These are phyloP conservation scores for Stereum hirsutum DNA, from an alignment of 1,284 basidiomycete genomes.

Conservation along the genomic window DNA sequence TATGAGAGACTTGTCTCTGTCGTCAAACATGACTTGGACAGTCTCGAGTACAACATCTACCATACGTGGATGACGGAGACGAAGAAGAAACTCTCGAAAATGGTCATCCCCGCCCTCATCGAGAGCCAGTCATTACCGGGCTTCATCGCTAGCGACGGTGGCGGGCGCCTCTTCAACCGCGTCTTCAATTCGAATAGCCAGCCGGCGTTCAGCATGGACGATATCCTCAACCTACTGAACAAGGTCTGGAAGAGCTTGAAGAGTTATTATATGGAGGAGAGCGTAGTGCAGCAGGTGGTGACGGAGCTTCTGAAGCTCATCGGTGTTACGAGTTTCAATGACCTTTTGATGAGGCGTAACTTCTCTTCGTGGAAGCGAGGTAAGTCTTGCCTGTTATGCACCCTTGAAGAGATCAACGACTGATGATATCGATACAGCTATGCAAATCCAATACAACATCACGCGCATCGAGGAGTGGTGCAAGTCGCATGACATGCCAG, in stretches of 20 bases:
- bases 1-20: slow-evolving; percentile 96
- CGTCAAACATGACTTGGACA: slow-evolving; percentile 98
- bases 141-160: slow-evolving; percentile 93
- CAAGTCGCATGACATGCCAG: slow-evolving; percentile 98
- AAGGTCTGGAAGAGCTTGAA: slow-evolving; percentile 98
- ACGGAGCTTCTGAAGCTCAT: slow-evolving; percentile 96
- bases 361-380: slow-evolving; percentile 99
- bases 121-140: slow-evolving; percentile 97
- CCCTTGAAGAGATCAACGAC: background rate
- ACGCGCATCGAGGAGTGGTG: slow-evolving; percentile 98
- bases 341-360: slow-evolving; percentile 96
- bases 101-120: slow-evolving; percentile 97
- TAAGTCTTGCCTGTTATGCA: slow-evolving; percentile 24
- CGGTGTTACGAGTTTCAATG: slow-evolving; percentile 97
- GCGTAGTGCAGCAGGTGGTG: slow-evolving; percentile 93
- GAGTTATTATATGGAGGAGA: slow-evolving; percentile 98
- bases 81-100: slow-evolving; percentile 94
- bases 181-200: slow-evolving; percentile 78
- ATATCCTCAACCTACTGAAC: slow-evolving; percentile 94
- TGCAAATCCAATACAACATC: slow-evolving; percentile 99
- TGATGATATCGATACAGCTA: slow-evolving; percentile 45
- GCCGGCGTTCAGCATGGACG: slow-evolving; percentile 98
- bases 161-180: slow-evolving; percentile 89
- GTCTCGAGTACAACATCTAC: slow-evolving; percentile 99
- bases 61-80: slow-evolving; percentile 99